phyloP scores from a whole-genome alignment of 345 rosid genomes.

The Clarkia xantiana region DNA sequence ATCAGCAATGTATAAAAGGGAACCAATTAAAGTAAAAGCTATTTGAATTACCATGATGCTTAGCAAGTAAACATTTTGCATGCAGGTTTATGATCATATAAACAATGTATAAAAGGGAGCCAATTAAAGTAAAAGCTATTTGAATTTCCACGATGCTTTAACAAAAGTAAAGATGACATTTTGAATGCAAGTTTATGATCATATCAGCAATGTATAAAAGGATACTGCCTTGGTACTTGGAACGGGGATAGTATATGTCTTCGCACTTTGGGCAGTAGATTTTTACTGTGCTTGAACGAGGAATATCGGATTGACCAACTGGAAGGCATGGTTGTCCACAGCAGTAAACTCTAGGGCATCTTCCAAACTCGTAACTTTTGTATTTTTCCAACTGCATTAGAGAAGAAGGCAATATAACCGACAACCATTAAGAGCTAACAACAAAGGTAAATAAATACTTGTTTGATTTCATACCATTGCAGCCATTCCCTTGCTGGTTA shows the following conservation, averaged over 20 bases:
- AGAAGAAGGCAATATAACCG: conserved; percentile 6
- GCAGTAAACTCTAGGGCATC: conserved; percentile 97
- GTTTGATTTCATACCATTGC: conserved; percentile 46
- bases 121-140: neutral
- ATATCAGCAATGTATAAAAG: conserved; percentile 15
- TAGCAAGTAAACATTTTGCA: too few species aligned
- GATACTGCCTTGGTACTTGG: conserved; percentile 99
- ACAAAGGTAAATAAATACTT: neutral
- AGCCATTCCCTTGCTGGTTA: conserved; percentile 88
- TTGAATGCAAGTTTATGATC: too few species aligned
- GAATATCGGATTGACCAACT: conserved; percentile 94
- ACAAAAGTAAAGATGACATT: too few species aligned
- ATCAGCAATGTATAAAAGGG: too few species aligned
- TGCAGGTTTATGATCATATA: too few species aligned
- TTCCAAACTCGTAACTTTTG: conserved; percentile 85
- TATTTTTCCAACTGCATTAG: conserved; percentile 48
- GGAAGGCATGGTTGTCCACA: conserved; percentile 99
- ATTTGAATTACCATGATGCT: too few species aligned
- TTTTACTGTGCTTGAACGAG: conserved; percentile 91
- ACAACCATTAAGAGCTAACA: neutral
- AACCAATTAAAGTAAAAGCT: conserved; percentile 1
- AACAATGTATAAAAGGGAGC: conserved; percentile 28
- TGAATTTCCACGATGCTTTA: too few species aligned
- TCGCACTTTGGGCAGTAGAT: conserved; percentile 95
- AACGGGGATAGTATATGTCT: conserved; percentile 90